These are phyloP conservation scores for Pleurotus pulmonarius DNA, from an alignment of 768 basidiomycete genomes.

Conservation along the genomic window DNA sequence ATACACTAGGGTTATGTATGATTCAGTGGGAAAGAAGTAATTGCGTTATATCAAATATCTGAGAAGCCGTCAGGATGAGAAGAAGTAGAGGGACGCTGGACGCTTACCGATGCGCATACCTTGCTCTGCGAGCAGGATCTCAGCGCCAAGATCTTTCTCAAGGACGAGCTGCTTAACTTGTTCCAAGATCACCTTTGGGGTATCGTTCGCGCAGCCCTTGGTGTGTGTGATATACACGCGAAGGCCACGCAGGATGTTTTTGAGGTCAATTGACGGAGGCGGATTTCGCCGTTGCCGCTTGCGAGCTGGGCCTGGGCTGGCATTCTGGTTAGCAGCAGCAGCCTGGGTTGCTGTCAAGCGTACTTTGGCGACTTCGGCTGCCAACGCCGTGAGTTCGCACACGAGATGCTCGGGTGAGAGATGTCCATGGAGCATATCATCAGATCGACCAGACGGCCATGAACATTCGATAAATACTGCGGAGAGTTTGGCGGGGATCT, in stretches of 20 bases:
- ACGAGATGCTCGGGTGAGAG: conserved; percentile 77
- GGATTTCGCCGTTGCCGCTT: conserved; percentile 21
- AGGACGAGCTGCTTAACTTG: conserved; percentile 68
- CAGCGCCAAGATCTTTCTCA: conserved; percentile 61
- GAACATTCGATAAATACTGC: conserved; percentile 97
- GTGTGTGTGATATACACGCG: conserved; percentile 83
- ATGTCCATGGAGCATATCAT: conserved; percentile 78
- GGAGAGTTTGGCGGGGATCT: conserved; percentile 64
- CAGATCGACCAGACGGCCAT: conserved; percentile 68
- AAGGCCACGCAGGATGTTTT: conserved; percentile 53
- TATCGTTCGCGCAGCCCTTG: conserved; percentile 63
- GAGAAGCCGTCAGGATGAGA: not conserved
- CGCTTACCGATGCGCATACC: conserved; percentile 79
- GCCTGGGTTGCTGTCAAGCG: conserved; percentile 16
- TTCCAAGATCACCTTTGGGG: conserved; percentile 63
- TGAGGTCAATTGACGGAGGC: conserved; percentile 38
- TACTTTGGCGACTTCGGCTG: conserved; percentile 56
- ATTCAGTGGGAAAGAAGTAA: conserved; percentile 12
- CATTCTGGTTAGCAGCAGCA: not conserved
- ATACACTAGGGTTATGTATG: conserved; percentile 32
- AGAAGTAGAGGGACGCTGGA: not conserved
- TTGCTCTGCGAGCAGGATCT: conserved; percentile 68
- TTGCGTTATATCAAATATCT: conserved; percentile 29
- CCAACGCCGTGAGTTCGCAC: conserved; percentile 69
- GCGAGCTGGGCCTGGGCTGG: conserved; percentile 16